Evolutionary conservation across 2,329 filamentous ascomycete species (phyloP).

Genomic region (Graphium sp.): DNA sequence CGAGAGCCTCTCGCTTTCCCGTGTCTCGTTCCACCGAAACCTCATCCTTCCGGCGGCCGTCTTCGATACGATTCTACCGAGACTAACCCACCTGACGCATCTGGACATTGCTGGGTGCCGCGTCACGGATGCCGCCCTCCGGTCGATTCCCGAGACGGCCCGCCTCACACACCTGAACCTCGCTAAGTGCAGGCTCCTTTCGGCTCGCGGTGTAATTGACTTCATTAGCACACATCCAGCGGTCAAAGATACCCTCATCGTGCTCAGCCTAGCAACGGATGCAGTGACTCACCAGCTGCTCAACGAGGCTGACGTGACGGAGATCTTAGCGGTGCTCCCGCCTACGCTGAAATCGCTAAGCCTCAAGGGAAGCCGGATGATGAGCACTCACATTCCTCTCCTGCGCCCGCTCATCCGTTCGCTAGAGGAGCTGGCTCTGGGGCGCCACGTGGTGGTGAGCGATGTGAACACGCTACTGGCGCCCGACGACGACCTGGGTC

Average conservation of each 20-base stretch:
- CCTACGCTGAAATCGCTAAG: constrained; percentile 54
- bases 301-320: constrained; percentile 44
- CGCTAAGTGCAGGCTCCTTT: constrained; percentile 56
- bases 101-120: constrained; percentile 67
- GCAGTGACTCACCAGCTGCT: constrained; percentile 56
- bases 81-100: constrained; percentile 53
- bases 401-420: constrained; percentile 47
- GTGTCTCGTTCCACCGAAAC: constrained; percentile 66
- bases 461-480: constrained; percentile 52
- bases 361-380: constrained; percentile 59
- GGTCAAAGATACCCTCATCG: constrained; percentile 44
- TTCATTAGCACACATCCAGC: constrained; percentile 59
- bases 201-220: constrained; percentile 47
- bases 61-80: constrained; percentile 56
- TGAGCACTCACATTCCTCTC: constrained; percentile 42
- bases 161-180: constrained; percentile 63
- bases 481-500: constrained; percentile 20
- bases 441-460: constrained; percentile 45
- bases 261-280: constrained; percentile 58
- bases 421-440: constrained; percentile 63
- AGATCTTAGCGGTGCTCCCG: constrained; percentile 49
- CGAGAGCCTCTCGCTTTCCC: constrained; percentile 39
- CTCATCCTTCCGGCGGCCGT: constrained; percentile 48
- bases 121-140: constrained; percentile 54
- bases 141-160: constrained; percentile 54